These are phyloP conservation scores for Westerdykella aurantiaca DNA, from an alignment of 2,329 filamentous ascomycete genomes.

Conservation along the genomic window DNA sequence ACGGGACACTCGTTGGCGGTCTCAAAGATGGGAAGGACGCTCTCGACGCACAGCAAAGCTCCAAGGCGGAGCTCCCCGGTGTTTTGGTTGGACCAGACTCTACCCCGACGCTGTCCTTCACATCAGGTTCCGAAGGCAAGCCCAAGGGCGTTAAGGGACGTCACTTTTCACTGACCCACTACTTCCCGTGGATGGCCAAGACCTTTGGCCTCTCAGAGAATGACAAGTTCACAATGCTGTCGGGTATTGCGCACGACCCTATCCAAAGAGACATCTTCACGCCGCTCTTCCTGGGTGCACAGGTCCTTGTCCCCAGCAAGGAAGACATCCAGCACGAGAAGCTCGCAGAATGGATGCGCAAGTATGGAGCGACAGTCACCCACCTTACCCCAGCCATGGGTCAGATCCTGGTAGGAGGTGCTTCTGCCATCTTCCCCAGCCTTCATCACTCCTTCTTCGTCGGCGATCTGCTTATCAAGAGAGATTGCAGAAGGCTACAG, in stretches of 20 bases:
- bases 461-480: slow-evolving; percentile 80
- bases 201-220: slow-evolving; percentile 67
- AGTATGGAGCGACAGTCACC: slow-evolving; percentile 67
- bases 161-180: slow-evolving; percentile 79
- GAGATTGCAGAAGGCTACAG: slow-evolving; percentile 73
- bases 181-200: slow-evolving; percentile 91
- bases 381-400: slow-evolving; percentile 97
- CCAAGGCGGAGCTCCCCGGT: slow-evolving; percentile 56
- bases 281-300: slow-evolving; percentile 77
- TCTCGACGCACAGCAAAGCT: slow-evolving; percentile 50
- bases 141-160: slow-evolving; percentile 85
- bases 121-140: slow-evolving; percentile 64
- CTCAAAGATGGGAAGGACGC: slow-evolving; percentile 60
- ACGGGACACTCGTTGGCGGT: slow-evolving; percentile 68
- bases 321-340: slow-evolving; percentile 84
- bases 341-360: slow-evolving; percentile 81
- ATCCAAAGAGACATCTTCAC: slow-evolving; percentile 77
- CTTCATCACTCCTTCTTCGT: slow-evolving; percentile 85
- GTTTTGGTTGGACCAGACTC: slow-evolving; percentile 83
- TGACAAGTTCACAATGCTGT: slow-evolving; percentile 74
- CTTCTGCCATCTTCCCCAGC: slow-evolving; percentile 67
- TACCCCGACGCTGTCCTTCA: slow-evolving; percentile 62
- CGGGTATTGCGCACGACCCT: slow-evolving; percentile 70
- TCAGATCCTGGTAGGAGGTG: slow-evolving; percentile 84
- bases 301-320: slow-evolving; percentile 69